A percentile compares a stretch with the other conserved stretches of the same genome.
These are phyloP conservation scores for Fusarium sp. DNA, from an alignment of 2,329 filamentous ascomycete species.

Conservation along the genomic window DNA sequence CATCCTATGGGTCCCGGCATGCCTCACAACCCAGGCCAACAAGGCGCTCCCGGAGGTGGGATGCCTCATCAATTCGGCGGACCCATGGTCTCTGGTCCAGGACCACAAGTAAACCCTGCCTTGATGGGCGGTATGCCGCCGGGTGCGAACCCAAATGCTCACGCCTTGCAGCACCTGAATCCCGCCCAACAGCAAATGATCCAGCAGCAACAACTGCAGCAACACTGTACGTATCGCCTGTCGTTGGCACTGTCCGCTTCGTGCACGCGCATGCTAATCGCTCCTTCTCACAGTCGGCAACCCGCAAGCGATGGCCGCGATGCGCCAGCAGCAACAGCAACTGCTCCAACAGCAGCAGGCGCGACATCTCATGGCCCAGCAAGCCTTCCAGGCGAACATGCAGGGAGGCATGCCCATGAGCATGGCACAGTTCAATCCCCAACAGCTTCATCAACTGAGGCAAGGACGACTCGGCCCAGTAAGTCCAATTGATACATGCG, in stretches of 20 bases:
- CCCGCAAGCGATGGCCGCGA: constrained; percentile 57
- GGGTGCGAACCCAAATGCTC: constrained; percentile 75
- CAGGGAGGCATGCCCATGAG: constrained; percentile 68
- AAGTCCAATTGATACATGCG: constrained; percentile 42
- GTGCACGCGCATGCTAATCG: constrained; percentile 28
- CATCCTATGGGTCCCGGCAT: constrained; percentile 76
- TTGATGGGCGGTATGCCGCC: constrained; percentile 86
- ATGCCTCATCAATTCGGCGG: constrained; percentile 77
- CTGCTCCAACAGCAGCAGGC: constrained; percentile 71
- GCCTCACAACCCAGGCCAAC: constrained; percentile 79
- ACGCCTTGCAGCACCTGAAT: constrained; percentile 81
- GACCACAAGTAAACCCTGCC: constrained; percentile 80
- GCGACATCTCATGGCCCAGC: constrained; percentile 70
- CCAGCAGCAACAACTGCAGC: constrained; percentile 64
- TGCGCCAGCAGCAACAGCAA: constrained; percentile 72
- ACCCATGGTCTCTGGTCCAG: constrained; percentile 82
- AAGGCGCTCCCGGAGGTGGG: constrained; percentile 75
- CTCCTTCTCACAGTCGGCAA: constrained; percentile 52
- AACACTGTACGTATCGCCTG: constrained; percentile 52
- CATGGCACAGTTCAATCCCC: constrained; percentile 65
- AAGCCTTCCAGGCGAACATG: constrained; percentile 69
- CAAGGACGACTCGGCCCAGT: constrained; percentile 60
- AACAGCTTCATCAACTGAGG: constrained; percentile 68
- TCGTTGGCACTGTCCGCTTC: constrained; percentile 7
- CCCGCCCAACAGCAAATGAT: constrained; percentile 73